Conservation (phyloP, 1,284 basidiomycete genomes). For the Malassezia sp. region DNA sequence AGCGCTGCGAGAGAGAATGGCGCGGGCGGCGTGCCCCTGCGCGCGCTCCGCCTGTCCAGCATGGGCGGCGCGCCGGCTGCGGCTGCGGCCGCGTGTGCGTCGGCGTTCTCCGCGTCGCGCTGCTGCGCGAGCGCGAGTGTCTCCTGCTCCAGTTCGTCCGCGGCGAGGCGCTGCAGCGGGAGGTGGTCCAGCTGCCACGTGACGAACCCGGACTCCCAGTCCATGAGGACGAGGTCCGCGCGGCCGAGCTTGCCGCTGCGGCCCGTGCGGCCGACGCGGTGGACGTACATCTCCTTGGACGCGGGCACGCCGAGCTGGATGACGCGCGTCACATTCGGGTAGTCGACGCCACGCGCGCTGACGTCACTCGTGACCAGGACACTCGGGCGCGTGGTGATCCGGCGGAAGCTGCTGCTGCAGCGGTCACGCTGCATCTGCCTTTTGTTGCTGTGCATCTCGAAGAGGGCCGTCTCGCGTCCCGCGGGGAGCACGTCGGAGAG, state of each 20-base stretch:
- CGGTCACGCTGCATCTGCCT: conserved; percentile 58
- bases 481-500: conserved; percentile 18
- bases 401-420: conserved; percentile 61
- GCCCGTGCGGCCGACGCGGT: conserved; percentile 83
- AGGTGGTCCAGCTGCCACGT: conserved; percentile 58
- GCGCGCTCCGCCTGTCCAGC: too few species aligned
- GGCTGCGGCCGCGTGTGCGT: too few species aligned
- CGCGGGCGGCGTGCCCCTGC: background rate
- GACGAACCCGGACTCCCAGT: conserved; percentile 70
- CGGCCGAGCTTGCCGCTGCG: conserved; percentile 62
- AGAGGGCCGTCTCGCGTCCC: conserved; percentile 34
- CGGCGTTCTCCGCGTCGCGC: background rate
- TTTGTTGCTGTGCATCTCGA: conserved; percentile 78
- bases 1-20: conserved; percentile 8
- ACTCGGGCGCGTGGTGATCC: conserved; percentile 51
- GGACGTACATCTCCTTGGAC: conserved; percentile 67
- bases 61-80: too few species aligned
- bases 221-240: conserved; percentile 73
- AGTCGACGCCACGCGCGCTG: conserved; percentile 49
- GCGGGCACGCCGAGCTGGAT: conserved; percentile 79
- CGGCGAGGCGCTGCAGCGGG: conserved; percentile 52
- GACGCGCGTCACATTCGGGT: conserved; percentile 72
- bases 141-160: background rate
- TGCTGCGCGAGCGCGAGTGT: background rate
- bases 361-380: conserved; percentile 49